These are phyloP conservation scores for Xylaria sp. DNA, from an alignment of 2,329 filamentous ascomycete species.

Conservation along the genomic window DNA sequence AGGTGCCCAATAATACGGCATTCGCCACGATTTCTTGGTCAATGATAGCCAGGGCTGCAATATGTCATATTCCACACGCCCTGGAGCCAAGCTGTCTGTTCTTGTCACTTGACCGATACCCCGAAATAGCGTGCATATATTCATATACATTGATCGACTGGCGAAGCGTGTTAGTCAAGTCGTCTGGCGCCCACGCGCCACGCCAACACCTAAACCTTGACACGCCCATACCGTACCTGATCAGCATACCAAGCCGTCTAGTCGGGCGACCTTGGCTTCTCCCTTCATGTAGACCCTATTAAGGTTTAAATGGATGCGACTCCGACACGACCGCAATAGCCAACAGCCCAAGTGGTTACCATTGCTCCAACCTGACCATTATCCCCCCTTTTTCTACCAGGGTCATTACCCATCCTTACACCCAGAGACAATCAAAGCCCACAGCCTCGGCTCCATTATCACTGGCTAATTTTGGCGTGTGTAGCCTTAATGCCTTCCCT, in stretches of 20 bases:
- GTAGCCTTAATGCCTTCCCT: no score
- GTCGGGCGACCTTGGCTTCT: neutral
- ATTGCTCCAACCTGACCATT: no score
- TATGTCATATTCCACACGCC: neutral
- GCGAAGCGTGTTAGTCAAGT: neutral
- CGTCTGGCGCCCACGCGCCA: neutral
- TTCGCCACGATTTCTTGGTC: neutral
- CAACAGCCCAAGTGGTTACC: no score
- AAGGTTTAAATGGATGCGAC: no score
- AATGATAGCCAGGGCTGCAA: neutral
- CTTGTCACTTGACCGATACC: neutral
- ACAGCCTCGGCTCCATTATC: no score
- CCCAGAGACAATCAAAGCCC: no score
- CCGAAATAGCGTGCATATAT: neutral
- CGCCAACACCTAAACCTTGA: no score
- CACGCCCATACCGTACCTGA: neutral
- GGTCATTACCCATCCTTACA: no score
- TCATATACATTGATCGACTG: neutral
- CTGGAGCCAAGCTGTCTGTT: neutral
- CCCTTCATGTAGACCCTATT: no score
- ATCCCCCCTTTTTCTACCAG: no score
- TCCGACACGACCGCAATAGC: neutral
- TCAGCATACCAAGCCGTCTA: neutral
- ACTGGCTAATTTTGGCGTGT: no score
- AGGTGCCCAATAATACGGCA: neutral